Conservation (phyloP, 805 yeast species). For the Komagataella pseudopastoris region DNA sequence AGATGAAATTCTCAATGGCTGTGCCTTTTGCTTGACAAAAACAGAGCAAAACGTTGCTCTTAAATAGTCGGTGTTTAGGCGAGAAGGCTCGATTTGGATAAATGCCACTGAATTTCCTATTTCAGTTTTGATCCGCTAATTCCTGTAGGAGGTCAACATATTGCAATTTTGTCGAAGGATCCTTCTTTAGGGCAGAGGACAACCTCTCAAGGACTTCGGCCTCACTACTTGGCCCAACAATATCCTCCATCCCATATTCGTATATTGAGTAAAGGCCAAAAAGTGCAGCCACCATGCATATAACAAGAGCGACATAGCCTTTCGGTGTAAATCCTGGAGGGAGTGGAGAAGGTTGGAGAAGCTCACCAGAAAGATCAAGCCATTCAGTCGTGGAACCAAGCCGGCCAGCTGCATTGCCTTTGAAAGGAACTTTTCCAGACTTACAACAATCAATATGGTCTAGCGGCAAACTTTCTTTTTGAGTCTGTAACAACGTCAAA, state of each 20-base stretch:
- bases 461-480: slow-evolving; percentile 20
- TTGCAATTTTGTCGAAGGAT: neutral
- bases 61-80: neutral
- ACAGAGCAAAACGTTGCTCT: neutral
- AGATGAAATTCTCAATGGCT: neutral
- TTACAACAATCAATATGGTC: slow-evolving; percentile 38
- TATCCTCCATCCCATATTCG: slow-evolving; percentile 54
- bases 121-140: neutral
- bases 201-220: neutral
- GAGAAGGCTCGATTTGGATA: neutral
- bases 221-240: slow-evolving; percentile 7
- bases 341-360: slow-evolving; percentile 43
- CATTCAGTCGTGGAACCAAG: slow-evolving; percentile 27
- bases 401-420: slow-evolving; percentile 66
- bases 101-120: neutral
- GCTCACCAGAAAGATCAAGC: slow-evolving; percentile 47
- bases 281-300: slow-evolving; percentile 42
- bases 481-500: slow-evolving; percentile 28
- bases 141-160: neutral
- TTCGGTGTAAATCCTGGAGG: slow-evolving; percentile 60
- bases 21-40: neutral
- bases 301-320: slow-evolving; percentile 50
- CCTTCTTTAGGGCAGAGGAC: neutral
- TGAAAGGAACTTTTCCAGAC: slow-evolving; percentile 26
- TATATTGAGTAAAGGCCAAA: slow-evolving; percentile 49